Evolutionary conservation across 352 stramenopile species (phyloP).

Genomic region (Phytopythium delawarense): DNA sequence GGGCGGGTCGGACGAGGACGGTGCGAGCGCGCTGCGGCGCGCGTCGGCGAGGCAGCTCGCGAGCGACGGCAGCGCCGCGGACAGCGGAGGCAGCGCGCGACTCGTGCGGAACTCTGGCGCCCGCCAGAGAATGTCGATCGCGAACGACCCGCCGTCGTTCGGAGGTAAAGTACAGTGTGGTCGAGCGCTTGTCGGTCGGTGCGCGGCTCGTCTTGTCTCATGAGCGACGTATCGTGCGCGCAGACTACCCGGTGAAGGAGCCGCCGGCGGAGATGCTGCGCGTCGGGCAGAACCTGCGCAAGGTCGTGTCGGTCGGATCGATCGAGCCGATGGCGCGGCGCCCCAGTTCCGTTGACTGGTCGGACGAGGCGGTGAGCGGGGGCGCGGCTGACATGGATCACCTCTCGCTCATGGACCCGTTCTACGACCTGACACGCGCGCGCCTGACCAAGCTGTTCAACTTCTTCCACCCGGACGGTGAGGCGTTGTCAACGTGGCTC

Average conservation of each 20-base stretch:
- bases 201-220: neutral
- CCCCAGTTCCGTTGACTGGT: conserved; percentile 66
- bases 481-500: conserved; percentile 1
- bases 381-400: conserved; percentile 38
- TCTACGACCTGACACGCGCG: conserved; percentile 78
- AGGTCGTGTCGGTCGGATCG: conserved; percentile 54
- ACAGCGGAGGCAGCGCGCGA: neutral
- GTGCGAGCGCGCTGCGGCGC: neutral
- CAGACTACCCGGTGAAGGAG: conserved; percentile 9
- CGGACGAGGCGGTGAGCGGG: conserved; percentile 22
- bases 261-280: conserved; percentile 31
- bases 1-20: conserved; percentile 1
- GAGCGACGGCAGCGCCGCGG: neutral
- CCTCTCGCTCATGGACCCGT: conserved; percentile 74
- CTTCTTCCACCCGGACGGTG: conserved; percentile 59
- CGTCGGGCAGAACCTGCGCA: conserved; percentile 50
- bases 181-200: neutral
- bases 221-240: neutral
- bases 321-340: conserved; percentile 29
- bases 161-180: neutral
- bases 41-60: conserved; percentile 1
- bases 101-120: neutral
- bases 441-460: conserved; percentile 71
- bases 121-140: neutral
- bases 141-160: conserved; percentile 6